Evolutionary conservation across 1,139 yeast species (phyloP).

Genomic region (Pichia sp.): DNA sequence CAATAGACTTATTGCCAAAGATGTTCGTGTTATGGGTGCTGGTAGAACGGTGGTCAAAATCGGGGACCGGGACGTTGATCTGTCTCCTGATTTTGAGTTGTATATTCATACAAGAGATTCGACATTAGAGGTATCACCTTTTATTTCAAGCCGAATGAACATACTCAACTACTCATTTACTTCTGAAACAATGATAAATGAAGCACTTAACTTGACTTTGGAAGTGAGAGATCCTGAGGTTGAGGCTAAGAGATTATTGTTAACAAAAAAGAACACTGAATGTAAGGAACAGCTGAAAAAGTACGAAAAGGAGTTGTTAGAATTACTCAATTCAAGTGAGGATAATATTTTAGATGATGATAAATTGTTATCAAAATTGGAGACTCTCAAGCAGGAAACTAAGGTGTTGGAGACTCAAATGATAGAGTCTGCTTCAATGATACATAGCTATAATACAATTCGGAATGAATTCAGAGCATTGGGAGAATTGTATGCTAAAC

Average conservation of each 20-base stretch:
- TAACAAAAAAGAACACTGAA: slow-evolving; percentile 52
- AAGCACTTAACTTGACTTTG: slow-evolving; percentile 57
- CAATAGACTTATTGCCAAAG: slow-evolving; percentile 56
- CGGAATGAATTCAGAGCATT: slow-evolving; percentile 47
- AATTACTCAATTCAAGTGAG: slow-evolving; percentile 51
- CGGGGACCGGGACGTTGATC: slow-evolving; percentile 64
- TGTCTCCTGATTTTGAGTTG: slow-evolving; percentile 59
- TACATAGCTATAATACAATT: slow-evolving; percentile 48
- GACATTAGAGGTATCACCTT: slow-evolving; percentile 44
- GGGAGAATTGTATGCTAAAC: slow-evolving; percentile 50
- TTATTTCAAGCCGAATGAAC: slow-evolving; percentile 57
- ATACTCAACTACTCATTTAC: slow-evolving; percentile 72
- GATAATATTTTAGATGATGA: slow-evolving; percentile 71
- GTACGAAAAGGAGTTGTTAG: slow-evolving; percentile 60
- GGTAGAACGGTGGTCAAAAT: slow-evolving; percentile 62
- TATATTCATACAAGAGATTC: slow-evolving; percentile 62
- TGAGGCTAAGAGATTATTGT: slow-evolving; percentile 52
- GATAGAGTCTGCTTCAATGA: slow-evolving; percentile 48
- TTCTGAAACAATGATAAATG: slow-evolving; percentile 57
- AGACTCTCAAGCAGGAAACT: slow-evolving; percentile 61
- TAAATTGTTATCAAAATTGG: slow-evolving; percentile 55
- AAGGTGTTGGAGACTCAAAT: slow-evolving; percentile 50
- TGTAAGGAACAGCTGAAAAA: slow-evolving; percentile 50
- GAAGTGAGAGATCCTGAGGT: slow-evolving; percentile 60
- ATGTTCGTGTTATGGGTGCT: slow-evolving; percentile 65